Conservation (phyloP, 2,329 filamentous ascomycete species). For the Exophiala sideris region DNA sequence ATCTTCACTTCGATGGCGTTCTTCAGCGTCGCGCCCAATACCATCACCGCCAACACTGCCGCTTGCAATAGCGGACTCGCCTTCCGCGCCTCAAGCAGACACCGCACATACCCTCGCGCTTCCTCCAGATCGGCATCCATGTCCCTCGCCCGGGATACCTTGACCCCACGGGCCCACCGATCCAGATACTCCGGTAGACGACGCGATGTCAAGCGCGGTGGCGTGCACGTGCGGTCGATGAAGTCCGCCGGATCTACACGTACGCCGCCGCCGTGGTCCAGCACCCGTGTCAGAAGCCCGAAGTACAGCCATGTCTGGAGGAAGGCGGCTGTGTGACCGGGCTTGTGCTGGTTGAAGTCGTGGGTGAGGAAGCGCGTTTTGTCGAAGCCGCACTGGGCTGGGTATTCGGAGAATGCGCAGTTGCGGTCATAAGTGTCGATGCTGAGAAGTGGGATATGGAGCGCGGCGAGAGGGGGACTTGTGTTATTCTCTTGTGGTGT, state of each 20-base stretch:
- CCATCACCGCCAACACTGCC: slow-evolving; percentile 6
- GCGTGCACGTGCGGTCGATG: not conserved
- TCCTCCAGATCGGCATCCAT: slow-evolving; percentile 9
- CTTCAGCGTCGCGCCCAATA: slow-evolving; percentile 4
- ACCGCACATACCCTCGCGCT: slow-evolving; percentile 1
- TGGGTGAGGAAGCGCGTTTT: not conserved
- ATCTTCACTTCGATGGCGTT: slow-evolving; percentile 6
- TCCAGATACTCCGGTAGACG: slow-evolving; percentile 1
- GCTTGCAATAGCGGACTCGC: not conserved
- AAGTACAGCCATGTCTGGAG: slow-evolving; percentile 31
- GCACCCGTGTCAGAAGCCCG: slow-evolving; percentile 17
- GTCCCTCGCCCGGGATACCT: not conserved
- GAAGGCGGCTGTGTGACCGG: slow-evolving; percentile 19
- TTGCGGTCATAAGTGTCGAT: not conserved
- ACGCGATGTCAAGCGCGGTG: not conserved
- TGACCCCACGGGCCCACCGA: not conserved
- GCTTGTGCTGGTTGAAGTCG: not conserved
- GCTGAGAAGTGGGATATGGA: not conserved
- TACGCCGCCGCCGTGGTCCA: not conserved
- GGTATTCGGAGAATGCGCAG: slow-evolving; percentile 3
- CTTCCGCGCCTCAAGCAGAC: not conserved
- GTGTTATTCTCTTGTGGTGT: too few relatives aligned
- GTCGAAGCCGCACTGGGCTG: slow-evolving; percentile 4
- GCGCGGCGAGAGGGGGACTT: not conserved
- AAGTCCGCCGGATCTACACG: not conserved